Evolutionary conservation across 1,139 yeast genomes (phyloP).

Genomic region (Cylindricascospora bacillispora): DNA sequence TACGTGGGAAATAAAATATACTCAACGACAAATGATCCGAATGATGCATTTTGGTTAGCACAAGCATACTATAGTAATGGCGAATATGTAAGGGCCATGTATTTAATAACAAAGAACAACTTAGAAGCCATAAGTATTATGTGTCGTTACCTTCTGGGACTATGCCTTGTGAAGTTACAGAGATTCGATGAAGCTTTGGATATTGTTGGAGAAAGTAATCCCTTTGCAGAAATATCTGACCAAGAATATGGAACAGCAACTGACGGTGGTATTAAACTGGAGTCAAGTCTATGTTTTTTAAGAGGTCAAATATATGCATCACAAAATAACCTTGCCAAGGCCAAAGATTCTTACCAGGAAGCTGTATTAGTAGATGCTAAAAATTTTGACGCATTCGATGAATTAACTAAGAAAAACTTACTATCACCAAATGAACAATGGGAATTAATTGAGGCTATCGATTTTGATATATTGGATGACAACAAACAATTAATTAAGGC

Average conservation of each 20-base stretch:
- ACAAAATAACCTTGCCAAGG: constrained; percentile 74
- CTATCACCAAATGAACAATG: constrained; percentile 82
- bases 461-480: constrained; percentile 66
- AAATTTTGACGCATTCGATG: constrained; percentile 87
- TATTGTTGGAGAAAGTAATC: constrained; percentile 73
- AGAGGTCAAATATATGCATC: constrained; percentile 77
- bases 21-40: constrained; percentile 62
- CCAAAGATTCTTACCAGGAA: constrained; percentile 79
- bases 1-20: constrained; percentile 85
- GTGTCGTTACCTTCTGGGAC: constrained; percentile 73
- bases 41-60: constrained; percentile 94
- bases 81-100: constrained; percentile 68
- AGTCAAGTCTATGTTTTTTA: constrained; percentile 75
- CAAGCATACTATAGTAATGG: constrained; percentile 69
- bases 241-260: constrained; percentile 6
- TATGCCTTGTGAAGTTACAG: constrained; percentile 61
- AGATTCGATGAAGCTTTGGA: constrained; percentile 85
- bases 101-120: constrained; percentile 34
- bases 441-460: constrained; percentile 50
- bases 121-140: constrained; percentile 41
- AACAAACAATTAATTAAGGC: constrained; percentile 68
- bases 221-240: constrained; percentile 33
- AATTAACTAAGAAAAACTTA: constrained; percentile 57
- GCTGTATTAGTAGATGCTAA: constrained; percentile 82
- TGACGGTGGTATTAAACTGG: constrained; percentile 75